Percentiles rank a stretch among this genome's conserved stretches.
phyloP scores from a whole-genome alignment of 768 basidiomycete genomes.

The Termitomyces sp. region DNA sequence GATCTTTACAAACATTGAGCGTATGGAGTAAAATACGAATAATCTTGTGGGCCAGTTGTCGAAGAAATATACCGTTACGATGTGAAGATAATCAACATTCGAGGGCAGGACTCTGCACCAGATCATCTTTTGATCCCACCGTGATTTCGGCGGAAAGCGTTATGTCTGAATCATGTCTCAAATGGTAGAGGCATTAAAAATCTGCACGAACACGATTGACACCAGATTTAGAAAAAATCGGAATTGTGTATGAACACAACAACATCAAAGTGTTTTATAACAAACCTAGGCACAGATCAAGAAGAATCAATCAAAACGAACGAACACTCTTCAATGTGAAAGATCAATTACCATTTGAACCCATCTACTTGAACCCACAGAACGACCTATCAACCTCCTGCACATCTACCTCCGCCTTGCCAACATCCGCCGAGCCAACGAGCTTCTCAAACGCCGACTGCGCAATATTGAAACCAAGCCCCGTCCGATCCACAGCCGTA shows the following conservation, averaged over 20 bases:
- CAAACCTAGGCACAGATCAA: background rate
- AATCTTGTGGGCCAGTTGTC: background rate
- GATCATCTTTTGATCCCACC: too few relatives aligned
- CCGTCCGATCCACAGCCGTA: constrained; percentile 38
- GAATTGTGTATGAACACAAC: background rate
- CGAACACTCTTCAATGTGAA: background rate
- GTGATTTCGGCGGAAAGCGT: background rate
- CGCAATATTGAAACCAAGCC: constrained; percentile 19
- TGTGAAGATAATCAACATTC: background rate
- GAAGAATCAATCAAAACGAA: background rate
- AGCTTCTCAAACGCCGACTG: constrained; percentile 24
- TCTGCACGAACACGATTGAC: background rate
- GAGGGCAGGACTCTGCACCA: too few relatives aligned
- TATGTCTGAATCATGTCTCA: background rate
- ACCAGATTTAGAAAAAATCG: too few relatives aligned
- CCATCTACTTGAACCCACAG: constrained; percentile 11
- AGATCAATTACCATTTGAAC: background rate
- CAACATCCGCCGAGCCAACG: constrained; percentile 8
- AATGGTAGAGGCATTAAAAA: too few relatives aligned
- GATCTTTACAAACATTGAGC: too few relatives aligned
- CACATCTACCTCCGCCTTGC: constrained; percentile 6
- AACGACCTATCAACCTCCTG: constrained; percentile 4
- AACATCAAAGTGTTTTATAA: background rate
- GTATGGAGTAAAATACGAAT: too few relatives aligned
- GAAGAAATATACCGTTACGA: background rate